Base-by-base conservation (phyloP, 1,284 basidiomycete species). In the Sporisorium scitamineum region DNA sequence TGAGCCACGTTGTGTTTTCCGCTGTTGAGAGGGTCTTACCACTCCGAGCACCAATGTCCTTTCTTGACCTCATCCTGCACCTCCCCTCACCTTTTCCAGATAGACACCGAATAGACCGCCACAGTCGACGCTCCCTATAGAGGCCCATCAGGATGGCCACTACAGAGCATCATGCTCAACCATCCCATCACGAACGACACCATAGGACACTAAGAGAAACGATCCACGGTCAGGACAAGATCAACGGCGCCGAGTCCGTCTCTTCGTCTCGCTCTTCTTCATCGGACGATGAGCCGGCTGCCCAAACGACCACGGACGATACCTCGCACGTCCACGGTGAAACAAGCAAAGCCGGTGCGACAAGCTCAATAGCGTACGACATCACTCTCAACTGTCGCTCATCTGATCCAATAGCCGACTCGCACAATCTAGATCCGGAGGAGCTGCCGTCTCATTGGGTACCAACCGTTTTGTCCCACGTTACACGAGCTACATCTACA, bases 391-490 rank as follows among this genome's bases (percentile, higher is more conserved):
- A 50, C 1, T 59, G 57, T 18, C 61, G 65, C 1, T 67, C 61
- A 4, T 10, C 61, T 0, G 73, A 76, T 27, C 73, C 73, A 0
- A 26, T 69, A n/a, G 52, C 51, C 2, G 73, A 71, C 50, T 57
- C 59, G 29, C 61, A 68, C 2, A 61, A 22, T 3, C 54, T 68
- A 3, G 34, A 56, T 14, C 54, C 57, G 18, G 55, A 64, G 0
- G 54, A 65, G n/a, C 48, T 76, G 14, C 73, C 73, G 0, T 41
- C 61, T 0, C 73, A 76, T 24, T 76, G 73, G 73, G 63, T 67
- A 8, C 73, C 73, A 2, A 71, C 64, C 0, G 18, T 65, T 3
- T 14, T 61, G 5, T 71, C 73, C 5, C 64, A 70, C 8, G 31
- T 76, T 16, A 48, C 47, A 26, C 68, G 73, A 44, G 73, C 65